phyloP scores from a whole-genome alignment of 805 yeast species.

The Metschnikowia similis region DNA sequence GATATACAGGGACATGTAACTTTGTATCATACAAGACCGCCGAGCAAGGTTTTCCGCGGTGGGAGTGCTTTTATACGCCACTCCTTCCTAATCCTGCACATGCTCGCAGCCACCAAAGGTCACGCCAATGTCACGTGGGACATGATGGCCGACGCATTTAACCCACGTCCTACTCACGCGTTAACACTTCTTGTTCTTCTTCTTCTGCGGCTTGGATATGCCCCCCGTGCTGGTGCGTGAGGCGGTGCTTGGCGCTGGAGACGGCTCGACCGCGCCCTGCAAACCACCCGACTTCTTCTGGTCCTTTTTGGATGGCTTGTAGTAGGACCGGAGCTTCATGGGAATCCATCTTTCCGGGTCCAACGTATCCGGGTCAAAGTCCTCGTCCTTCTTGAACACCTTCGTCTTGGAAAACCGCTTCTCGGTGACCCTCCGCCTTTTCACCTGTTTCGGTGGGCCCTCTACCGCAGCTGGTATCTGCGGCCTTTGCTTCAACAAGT shows the following conservation, averaged over 20 bases:
- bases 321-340: constrained; percentile 75
- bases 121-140: no score
- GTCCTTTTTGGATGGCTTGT: constrained; percentile 55
- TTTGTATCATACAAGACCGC: no score
- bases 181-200: constrained; percentile 19
- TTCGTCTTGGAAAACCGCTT: constrained; percentile 15
- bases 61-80: no score
- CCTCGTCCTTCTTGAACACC: constrained; percentile 10
- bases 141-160: no score
- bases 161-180: no score
- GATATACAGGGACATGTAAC: no score
- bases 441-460: constrained; percentile 8
- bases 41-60: no score
- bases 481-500: constrained; percentile 12
- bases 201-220: constrained; percentile 20
- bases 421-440: constrained; percentile 22
- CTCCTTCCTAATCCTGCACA: no score
- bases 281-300: constrained; percentile 16
- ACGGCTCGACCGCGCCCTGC: constrained; percentile 18
- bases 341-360: constrained; percentile 88
- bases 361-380: constrained; percentile 19
- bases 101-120: no score
- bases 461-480: not conserved
- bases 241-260: constrained; percentile 24
- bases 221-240: constrained; percentile 7